Conservation (phyloP, 768 basidiomycete genomes). For the Lentinula aciculospora region DNA sequence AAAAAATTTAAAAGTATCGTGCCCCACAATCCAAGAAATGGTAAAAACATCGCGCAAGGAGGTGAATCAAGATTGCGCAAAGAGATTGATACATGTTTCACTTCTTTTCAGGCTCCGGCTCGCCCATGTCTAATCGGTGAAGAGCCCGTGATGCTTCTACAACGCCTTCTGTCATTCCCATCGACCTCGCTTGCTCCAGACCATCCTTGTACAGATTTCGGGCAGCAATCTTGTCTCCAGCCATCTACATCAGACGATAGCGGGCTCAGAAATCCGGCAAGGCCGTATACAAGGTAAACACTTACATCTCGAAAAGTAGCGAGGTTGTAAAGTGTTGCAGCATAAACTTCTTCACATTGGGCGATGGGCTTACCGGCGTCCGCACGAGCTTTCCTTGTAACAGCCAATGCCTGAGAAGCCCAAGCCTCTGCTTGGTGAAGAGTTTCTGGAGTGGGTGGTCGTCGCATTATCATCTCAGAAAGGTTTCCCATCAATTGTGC, state of each 20-base stretch:
- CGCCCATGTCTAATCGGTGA: background rate
- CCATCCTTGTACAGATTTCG: constrained; percentile 25
- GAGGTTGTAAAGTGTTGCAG: constrained; percentile 56
- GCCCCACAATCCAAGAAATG: no score
- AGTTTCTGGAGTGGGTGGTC: constrained; percentile 21
- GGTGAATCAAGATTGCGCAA: no score
- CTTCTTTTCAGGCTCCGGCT: background rate
- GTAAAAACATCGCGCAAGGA: no score
- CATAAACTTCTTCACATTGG: constrained; percentile 50
- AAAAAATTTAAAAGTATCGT: no score
- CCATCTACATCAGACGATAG: constrained; percentile 22
- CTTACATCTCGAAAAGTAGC: constrained; percentile 42
- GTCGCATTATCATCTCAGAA: constrained; percentile 36
- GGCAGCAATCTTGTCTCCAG: constrained; percentile 30
- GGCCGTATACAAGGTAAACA: background rate
- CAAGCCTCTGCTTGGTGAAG: constrained; percentile 52
- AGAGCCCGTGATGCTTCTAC: constrained; percentile 23
- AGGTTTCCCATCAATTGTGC: constrained; percentile 44
- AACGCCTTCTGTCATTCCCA: constrained; percentile 28
- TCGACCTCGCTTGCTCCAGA: constrained; percentile 29
- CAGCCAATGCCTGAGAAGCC: constrained; percentile 44
- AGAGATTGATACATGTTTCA: background rate
- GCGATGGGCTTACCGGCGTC: constrained; percentile 21
- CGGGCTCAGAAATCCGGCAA: background rate
- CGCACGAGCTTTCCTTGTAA: constrained; percentile 21